These are phyloP conservation scores for Sporothrix dimorphospora DNA, from an alignment of 2,329 filamentous ascomycete species.

Conservation along the genomic window DNA sequence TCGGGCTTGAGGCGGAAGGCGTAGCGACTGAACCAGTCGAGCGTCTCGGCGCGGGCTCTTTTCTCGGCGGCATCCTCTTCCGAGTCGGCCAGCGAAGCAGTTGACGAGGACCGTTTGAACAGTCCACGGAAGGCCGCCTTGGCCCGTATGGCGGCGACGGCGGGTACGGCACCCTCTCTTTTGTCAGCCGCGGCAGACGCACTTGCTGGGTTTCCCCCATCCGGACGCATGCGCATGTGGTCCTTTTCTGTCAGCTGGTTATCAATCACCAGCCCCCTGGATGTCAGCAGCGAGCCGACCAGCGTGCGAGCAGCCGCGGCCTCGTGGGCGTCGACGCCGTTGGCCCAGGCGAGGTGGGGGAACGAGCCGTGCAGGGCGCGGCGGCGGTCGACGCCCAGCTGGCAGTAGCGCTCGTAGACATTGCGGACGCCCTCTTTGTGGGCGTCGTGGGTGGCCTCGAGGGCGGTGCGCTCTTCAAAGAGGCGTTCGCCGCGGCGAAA, in stretches of 20 bases:
- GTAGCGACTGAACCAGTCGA: constrained; percentile 35
- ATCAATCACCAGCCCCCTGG: constrained; percentile 19
- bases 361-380: constrained; percentile 34
- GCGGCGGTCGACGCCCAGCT: constrained; percentile 11
- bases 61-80: not conserved
- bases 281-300: constrained; percentile 28
- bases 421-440: constrained; percentile 30
- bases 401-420: constrained; percentile 30
- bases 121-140: not conserved
- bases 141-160: not conserved
- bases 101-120: not conserved
- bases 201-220: constrained; percentile 16
- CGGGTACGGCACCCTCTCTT: not conserved
- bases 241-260: constrained; percentile 30
- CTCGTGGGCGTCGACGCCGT: constrained; percentile 30
- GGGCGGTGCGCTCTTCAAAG: constrained; percentile 37
- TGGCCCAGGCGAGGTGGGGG: constrained; percentile 33
- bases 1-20: constrained; percentile 34
- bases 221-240: constrained; percentile 34
- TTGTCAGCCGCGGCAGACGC: not conserved
- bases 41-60: constrained; percentile 26
- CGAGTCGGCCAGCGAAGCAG: not conserved
- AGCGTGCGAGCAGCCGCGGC: constrained; percentile 29
- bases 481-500: constrained; percentile 36
- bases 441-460: constrained; percentile 35